A percentile compares a stretch with the other conserved stretches of the same genome.
phyloP scores from a whole-genome alignment of 495 filamentous ascomycete genomes.

The Penicillium egyptiacum region DNA sequence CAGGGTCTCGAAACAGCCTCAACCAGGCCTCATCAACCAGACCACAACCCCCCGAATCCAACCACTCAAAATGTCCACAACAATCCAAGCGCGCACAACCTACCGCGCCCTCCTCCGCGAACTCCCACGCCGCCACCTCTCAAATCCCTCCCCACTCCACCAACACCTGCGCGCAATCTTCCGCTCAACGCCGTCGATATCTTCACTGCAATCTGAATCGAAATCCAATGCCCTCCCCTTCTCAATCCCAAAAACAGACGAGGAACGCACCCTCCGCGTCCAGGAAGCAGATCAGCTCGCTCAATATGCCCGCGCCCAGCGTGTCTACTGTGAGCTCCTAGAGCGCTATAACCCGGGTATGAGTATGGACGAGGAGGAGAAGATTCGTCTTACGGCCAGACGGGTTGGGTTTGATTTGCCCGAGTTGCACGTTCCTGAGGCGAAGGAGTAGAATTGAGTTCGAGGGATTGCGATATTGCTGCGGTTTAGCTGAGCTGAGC shows the following conservation, averaged over 20 bases:
- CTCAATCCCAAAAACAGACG: constrained; percentile 13
- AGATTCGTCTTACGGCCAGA: constrained; percentile 76
- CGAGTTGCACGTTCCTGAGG: constrained; percentile 27
- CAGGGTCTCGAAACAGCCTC: not conserved
- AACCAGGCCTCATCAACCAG: not conserved
- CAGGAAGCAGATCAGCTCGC: constrained; percentile 73
- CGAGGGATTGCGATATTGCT: not conserved
- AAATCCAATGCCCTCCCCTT: constrained; percentile 10
- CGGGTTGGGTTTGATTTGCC: constrained; percentile 90
- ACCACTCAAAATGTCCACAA: constrained; percentile 20
- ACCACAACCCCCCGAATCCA: not conserved
- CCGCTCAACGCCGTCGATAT: constrained; percentile 25
- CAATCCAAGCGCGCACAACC: constrained; percentile 63
- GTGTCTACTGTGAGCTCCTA: constrained; percentile 72
- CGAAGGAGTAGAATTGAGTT: constrained; percentile 12
- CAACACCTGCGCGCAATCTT: constrained; percentile 56
- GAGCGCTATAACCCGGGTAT: constrained; percentile 94
- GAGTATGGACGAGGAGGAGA: constrained; percentile 80
- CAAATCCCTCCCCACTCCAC: constrained; percentile 59
- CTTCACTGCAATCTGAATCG: constrained; percentile 3
- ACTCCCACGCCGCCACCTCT: constrained; percentile 68
- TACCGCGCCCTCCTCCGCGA: constrained; percentile 92
- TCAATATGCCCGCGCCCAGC: constrained; percentile 77
- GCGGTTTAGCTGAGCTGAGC: too few relatives aligned
- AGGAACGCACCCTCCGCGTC: constrained; percentile 31